These are phyloP conservation scores for Leccinum fallax DNA, from an alignment of 1,284 basidiomycete genomes.

Conservation along the genomic window DNA sequence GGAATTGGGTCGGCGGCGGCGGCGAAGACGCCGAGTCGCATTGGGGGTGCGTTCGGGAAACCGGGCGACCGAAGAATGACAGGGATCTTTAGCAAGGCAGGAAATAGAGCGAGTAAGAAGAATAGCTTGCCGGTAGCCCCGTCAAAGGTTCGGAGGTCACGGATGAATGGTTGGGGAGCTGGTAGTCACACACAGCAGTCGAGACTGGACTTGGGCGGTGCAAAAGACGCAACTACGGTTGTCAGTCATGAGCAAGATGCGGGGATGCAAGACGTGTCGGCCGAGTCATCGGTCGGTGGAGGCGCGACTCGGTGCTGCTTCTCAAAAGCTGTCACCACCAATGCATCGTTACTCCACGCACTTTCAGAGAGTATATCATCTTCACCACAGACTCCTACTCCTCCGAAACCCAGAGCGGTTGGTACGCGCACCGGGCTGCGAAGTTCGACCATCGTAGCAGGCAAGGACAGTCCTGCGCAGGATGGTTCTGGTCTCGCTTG, in stretches of 20 bases:
- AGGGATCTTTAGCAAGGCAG: conserved; percentile 35
- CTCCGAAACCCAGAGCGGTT: conserved; percentile 39
- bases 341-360: no score
- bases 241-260: not conserved
- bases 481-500: conserved; percentile 13
- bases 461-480: conserved; percentile 36
- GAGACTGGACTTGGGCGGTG: not conserved
- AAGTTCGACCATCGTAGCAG: conserved; percentile 36
- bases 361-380: conserved; percentile 51
- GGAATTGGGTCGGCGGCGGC: conserved; percentile 7
- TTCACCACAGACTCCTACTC: conserved; percentile 44
- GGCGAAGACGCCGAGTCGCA: conserved; percentile 4
- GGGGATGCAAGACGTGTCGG: conserved; percentile 3
- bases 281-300: not conserved
- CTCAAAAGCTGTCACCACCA: conserved; percentile 5
- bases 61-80: conserved; percentile 19
- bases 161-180: not conserved
- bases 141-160: conserved; percentile 44
- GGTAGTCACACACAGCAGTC: not conserved
- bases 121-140: conserved; percentile 64
- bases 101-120: conserved; percentile 62
- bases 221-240: not conserved
- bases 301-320: not conserved
- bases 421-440: conserved; percentile 38
- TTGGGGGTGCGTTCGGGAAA: conserved; percentile 1